A percentile compares a stretch with the other conserved stretches of the same genome.
phyloP scores from a whole-genome alignment of 805 yeast genomes.

The Lipomyces yamanashiensis region DNA sequence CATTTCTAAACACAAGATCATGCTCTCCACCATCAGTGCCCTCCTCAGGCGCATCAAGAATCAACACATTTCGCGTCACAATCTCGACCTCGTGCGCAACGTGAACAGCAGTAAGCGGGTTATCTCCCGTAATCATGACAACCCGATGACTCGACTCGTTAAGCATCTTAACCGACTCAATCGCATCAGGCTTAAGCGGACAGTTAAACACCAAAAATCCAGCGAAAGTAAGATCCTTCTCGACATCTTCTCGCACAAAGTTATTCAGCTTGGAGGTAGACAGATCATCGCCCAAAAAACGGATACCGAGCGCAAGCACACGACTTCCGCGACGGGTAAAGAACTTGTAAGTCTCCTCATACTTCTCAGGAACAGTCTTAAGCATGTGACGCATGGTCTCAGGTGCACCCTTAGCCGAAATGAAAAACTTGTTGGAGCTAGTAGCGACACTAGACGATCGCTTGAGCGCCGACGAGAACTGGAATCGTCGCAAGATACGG shows the following conservation, averaged over 20 bases:
- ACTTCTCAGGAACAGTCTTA: constrained; percentile 67
- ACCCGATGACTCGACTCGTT: constrained; percentile 95
- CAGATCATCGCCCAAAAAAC: constrained; percentile 58
- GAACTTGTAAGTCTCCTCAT: constrained; percentile 83
- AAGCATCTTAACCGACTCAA: constrained; percentile 86
- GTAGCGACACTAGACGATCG: constrained; percentile 75
- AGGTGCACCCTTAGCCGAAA: constrained; percentile 97
- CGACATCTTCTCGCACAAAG: constrained; percentile 75
- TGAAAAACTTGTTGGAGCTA: constrained; percentile 58
- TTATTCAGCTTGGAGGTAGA: constrained; percentile 58
- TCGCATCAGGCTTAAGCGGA: constrained; percentile 92
- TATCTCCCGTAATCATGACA: constrained; percentile 98
- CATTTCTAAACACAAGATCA: constrained; percentile 81
- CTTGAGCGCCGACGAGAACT: constrained; percentile 92
- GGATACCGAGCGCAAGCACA: constrained; percentile 93
- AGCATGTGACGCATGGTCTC: constrained; percentile 88
- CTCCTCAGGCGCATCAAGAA: constrained; percentile 82
- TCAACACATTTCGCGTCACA: constrained; percentile 79
- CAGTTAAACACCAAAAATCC: constrained; percentile 97
- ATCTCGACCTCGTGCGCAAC: constrained; percentile 94
- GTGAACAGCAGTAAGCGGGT: constrained; percentile 96
- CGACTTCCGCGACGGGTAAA: constrained; percentile 96
- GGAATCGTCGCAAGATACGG: constrained; percentile 87
- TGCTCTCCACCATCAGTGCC: constrained; percentile 56
- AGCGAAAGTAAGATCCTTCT: constrained; percentile 73